Evolutionary conservation across 2,329 filamentous ascomycete genomes (phyloP).

Genomic region (Thelonectria discophora): DNA sequence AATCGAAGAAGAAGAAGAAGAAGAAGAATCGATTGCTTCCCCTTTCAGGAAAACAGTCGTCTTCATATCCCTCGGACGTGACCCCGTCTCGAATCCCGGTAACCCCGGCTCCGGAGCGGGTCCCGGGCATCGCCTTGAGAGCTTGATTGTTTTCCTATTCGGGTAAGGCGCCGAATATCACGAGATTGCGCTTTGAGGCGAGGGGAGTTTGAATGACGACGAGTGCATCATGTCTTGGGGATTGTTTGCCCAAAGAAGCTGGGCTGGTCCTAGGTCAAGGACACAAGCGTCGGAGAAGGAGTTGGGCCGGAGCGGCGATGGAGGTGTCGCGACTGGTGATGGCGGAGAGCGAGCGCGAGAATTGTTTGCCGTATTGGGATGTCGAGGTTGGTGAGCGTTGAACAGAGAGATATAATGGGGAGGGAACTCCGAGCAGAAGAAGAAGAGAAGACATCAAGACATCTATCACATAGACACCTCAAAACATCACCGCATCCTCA

Average conservation of each 20-base stretch:
- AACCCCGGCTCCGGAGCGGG: slow-evolving; percentile 8
- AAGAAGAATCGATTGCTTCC: slow-evolving; percentile 23
- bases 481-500: no score
- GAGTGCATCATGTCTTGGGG: not conserved
- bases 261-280: not conserved
- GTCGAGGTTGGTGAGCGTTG: not conserved
- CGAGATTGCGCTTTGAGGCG: no score
- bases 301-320: not conserved
- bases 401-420: slow-evolving; percentile 19
- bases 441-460: not conserved
- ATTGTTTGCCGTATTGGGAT: slow-evolving; percentile 32
- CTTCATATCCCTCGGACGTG: not conserved
- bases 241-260: slow-evolving; percentile 21
- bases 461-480: not conserved
- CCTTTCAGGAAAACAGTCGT: slow-evolving; percentile 26
- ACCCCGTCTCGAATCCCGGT: slow-evolving; percentile 9
- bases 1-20: not conserved
- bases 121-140: slow-evolving; percentile 14
- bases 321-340: not conserved
- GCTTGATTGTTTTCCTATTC: slow-evolving; percentile 41
- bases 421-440: not conserved
- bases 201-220: not conserved
- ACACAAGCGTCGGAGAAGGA: not conserved
- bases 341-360: not conserved
- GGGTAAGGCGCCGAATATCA: slow-evolving; percentile 6